Evolutionary conservation across 148 eudicot genomes (phyloP), one percentile per base, ranked within the genome.

Genomic region (Amaranthus hypochondriacus): DNA sequence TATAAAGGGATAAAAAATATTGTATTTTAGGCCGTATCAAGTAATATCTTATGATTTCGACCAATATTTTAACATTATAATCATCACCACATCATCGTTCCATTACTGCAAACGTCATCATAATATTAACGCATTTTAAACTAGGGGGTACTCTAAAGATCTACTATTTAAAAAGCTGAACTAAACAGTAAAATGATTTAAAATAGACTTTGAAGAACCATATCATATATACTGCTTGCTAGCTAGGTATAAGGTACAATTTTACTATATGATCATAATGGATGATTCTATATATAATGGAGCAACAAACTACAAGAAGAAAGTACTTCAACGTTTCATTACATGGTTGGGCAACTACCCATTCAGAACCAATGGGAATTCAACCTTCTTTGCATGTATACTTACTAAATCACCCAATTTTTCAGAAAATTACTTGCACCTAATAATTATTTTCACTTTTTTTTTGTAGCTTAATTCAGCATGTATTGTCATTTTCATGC

Each of bases 301-400:
- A 71, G 73, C 71, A 68, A 62, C 53, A 44, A 63, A 64, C 70
- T 77, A 71, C 48, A 72, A 67, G 48, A 72, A 67, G 9, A 42
- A 68, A 59, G 66, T 59, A 14, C 12, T 43, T 71, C 52, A 66
- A 77, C 80, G 80, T 73, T 78, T 67, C 76, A 67, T 72, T 11
- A 66, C 28, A 53, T 78, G 68, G 76, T 73, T 73, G 76, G 81
- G 73, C 73, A 72, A 71, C 73, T 13, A 59, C 61, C 61, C 57
- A 43, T 72, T 72, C 13, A 60, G 56, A 58, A 61, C 76, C 76
- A 73, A 78, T 72, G 6, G 68, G 14, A 43, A 66, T 5, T 62
- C 72, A 66, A 42, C 57, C 21, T 12, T 62, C 4, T 50, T 57
- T 61, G 49, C 61, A n/a, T 51, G 68, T 7, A 54, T 70, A 6